A percentile compares a stretch with the other conserved stretches of the same genome.
phyloP scores from a whole-genome alignment of 768 basidiomycete genomes.

The Trametes gibbosa region DNA sequence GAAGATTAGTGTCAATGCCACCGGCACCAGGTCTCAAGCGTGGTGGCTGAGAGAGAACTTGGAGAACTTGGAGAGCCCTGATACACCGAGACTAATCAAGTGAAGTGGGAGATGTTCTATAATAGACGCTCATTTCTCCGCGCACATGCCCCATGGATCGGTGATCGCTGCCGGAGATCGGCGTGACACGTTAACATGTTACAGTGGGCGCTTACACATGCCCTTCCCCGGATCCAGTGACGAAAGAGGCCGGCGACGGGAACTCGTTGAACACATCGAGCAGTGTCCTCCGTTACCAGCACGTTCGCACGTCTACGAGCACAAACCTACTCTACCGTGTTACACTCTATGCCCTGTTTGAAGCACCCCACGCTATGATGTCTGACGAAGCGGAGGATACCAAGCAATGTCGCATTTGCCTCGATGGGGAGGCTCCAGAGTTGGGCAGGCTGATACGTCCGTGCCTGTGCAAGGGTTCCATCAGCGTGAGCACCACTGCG shows the following conservation, averaged over 20 bases:
- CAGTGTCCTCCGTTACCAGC: neutral
- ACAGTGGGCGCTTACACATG: neutral
- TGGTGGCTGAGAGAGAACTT: no score
- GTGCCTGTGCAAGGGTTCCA: slow-evolving; percentile 76
- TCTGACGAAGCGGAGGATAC: slow-evolving; percentile 30
- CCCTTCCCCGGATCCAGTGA: neutral
- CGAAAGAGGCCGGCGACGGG: neutral
- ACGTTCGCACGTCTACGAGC: neutral
- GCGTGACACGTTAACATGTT: neutral
- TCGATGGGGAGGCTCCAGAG: slow-evolving; percentile 62
- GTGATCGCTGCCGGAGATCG: neutral
- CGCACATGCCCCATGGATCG: neutral
- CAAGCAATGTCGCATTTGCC: slow-evolving; percentile 83
- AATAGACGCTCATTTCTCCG: no score
- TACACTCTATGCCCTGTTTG: neutral
- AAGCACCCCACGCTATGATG: neutral
- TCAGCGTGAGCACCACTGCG: slow-evolving; percentile 46
- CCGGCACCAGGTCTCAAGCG: neutral
- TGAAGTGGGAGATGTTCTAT: no score
- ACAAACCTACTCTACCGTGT: neutral
- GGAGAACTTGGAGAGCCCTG: no score
- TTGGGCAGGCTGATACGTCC: slow-evolving; percentile 81
- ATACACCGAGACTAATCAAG: no score
- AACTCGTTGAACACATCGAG: neutral
- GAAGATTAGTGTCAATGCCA: neutral